These are phyloP conservation scores for Beta vulgaris DNA, from an alignment of 148 eudicot species.

Conservation along the genomic window DNA sequence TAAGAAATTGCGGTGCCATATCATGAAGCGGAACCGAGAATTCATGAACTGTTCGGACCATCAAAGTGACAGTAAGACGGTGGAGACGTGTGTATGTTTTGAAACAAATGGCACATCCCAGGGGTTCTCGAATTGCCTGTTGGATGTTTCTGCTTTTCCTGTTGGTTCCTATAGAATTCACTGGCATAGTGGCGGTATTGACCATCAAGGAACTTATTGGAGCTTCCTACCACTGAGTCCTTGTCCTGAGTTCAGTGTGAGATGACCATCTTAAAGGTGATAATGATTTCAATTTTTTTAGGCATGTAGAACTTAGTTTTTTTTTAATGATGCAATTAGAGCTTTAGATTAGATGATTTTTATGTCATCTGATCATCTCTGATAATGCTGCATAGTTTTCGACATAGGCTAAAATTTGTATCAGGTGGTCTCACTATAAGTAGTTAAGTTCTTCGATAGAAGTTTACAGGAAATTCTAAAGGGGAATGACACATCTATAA, in stretches of 20 bases:
- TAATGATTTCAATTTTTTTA: not conserved
- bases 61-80: constrained; percentile 20
- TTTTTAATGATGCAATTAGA: not conserved
- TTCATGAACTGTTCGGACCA: constrained; percentile 2
- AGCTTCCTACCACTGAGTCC: constrained; percentile 52
- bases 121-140: constrained; percentile 81
- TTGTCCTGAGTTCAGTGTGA: constrained; percentile 54
- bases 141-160: constrained; percentile 68
- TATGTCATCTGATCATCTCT: not conserved
- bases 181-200: constrained; percentile 69
- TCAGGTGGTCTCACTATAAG: too few relatives aligned
- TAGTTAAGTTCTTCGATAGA: too few relatives aligned
- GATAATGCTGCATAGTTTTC: not conserved
- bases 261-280: not conserved
- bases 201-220: constrained; percentile 58
- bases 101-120: constrained; percentile 53
- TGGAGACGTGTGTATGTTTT: constrained; percentile 46
- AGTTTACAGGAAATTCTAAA: too few relatives aligned
- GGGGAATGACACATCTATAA: too few relatives aligned
- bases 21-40: constrained; percentile 34
- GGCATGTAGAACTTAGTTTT: not conserved
- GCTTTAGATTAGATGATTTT: too few relatives aligned
- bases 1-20: constrained; percentile 46
- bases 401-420: not conserved
- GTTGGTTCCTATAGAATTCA: constrained; percentile 58